Evolutionary conservation across 2,329 filamentous ascomycete species (phyloP), one percentile per base, ranked within the genome.

Genomic region (Microcyclosporella mali): DNA sequence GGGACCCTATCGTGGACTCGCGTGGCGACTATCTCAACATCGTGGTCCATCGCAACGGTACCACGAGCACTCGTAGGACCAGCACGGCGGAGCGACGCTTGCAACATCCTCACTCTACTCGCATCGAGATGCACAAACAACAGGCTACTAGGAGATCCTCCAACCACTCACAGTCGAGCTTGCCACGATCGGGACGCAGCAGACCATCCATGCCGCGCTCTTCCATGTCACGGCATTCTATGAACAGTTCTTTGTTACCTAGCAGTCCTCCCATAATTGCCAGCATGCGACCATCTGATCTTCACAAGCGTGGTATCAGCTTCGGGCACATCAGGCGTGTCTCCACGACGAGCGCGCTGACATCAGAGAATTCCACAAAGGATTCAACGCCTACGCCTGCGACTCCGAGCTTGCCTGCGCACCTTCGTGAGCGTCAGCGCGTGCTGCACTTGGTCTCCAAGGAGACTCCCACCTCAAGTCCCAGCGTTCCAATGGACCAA

Each of bases 21-120:
- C 73, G 79, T 38, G 72, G 70, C 6, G 76, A 81, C 46, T 80
- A 81, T 55, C 74, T 82, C 21, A 84, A 79, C 54, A 77, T 88
- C 39, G 79, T 79, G 0, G 72, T 92, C 36, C 82, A 88, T 56
- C 77, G 80, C 7, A 57, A 51, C 21, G 37, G 66, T 60, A 43
- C 51, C 60, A 47, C 63, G 56, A 65, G 61, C 15, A 67, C 61
- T 21, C 49, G 56, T 11, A 65, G 63, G 35, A 59, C 64, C 19
- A 60, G 56, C 34, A 38, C 43, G 12, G 18, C 28, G 28, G 58
- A 60, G 6, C 53, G 64, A 17, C 65, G 57, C 46, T 60, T 66
- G 46, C 68, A 61, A 28, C 69, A 68, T 36, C 64, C 64, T 10
- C 67, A 66, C 43, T 66, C 66, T 9, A 58, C 71, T 34, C 66